Evolutionary conservation across 2,329 filamentous ascomycete species (phyloP).

Genomic region (Trichoderma afroharzianum): DNA sequence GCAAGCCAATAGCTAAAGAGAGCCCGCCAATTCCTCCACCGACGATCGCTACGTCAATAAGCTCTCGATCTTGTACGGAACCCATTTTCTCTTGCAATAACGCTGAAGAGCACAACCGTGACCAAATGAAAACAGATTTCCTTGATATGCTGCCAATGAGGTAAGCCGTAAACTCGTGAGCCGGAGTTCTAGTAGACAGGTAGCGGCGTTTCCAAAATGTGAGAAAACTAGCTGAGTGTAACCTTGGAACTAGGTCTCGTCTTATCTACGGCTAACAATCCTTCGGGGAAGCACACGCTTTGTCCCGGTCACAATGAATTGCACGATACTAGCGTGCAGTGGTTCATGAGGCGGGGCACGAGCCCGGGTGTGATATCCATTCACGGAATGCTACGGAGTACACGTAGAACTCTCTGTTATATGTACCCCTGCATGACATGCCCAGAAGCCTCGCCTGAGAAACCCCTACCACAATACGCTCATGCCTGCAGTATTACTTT

Average conservation of each 20-base stretch:
- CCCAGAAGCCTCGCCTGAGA: neutral
- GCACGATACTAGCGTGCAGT: neutral
- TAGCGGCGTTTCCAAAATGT: neutral
- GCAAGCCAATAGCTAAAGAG: constrained; percentile 49
- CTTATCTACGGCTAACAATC: neutral
- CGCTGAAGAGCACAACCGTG: neutral
- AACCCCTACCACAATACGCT: neutral
- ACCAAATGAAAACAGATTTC: neutral
- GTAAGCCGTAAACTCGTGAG: neutral
- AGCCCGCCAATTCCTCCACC: constrained; percentile 59
- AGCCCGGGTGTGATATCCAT: neutral
- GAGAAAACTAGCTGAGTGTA: neutral
- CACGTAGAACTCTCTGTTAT: neutral
- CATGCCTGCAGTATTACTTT: neutral
- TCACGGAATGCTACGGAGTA: neutral
- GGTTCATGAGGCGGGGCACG: neutral
- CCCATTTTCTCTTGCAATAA: neutral
- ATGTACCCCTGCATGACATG: neutral
- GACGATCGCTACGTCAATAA: constrained; percentile 46
- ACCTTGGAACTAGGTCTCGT: neutral
- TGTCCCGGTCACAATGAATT: neutral
- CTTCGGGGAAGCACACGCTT: neutral
- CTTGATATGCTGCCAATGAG: neutral
- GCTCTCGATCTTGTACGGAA: neutral
- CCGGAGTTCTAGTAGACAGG: neutral